Percentiles rank a stretch among this genome's conserved stretches.
phyloP scores from a whole-genome alignment of 139 green algal genomes.

The Coccomyxa sp. region DNA sequence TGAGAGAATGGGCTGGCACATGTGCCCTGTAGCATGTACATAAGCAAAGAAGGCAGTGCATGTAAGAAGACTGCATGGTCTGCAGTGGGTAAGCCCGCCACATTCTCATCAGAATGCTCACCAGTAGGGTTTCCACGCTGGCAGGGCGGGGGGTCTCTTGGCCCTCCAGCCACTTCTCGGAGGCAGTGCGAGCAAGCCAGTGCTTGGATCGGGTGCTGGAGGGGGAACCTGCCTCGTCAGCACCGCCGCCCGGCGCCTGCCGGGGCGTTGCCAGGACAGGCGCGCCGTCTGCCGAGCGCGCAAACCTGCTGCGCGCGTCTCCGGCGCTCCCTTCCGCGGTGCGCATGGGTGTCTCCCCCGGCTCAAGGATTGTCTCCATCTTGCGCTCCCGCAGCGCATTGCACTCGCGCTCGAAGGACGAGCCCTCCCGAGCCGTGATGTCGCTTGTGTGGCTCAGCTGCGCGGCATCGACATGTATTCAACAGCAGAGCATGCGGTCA shows the following conservation, averaged over 20 bases:
- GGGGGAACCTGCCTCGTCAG: not conserved
- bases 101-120: no score
- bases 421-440: not conserved
- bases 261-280: not conserved
- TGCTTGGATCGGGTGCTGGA: not conserved
- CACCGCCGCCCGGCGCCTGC: not conserved
- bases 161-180: not conserved
- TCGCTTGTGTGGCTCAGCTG: not conserved
- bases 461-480: no score
- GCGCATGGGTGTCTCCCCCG: not conserved
- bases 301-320: no score
- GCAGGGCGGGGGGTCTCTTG: no score
- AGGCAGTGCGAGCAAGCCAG: not conserved
- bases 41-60: not conserved
- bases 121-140: no score
- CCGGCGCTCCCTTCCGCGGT: no score
- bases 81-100: no score
- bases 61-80: no score
- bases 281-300: no score
- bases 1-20: not conserved
- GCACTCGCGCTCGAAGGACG: not conserved
- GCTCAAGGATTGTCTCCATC: not conserved
- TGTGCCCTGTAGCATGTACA: not conserved
- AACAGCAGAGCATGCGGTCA: not conserved
- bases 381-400: not conserved